Evolutionary conservation across 495 filamentous ascomycete genomes (phyloP).

Genomic region (Talaromyces trachyspermus): DNA sequence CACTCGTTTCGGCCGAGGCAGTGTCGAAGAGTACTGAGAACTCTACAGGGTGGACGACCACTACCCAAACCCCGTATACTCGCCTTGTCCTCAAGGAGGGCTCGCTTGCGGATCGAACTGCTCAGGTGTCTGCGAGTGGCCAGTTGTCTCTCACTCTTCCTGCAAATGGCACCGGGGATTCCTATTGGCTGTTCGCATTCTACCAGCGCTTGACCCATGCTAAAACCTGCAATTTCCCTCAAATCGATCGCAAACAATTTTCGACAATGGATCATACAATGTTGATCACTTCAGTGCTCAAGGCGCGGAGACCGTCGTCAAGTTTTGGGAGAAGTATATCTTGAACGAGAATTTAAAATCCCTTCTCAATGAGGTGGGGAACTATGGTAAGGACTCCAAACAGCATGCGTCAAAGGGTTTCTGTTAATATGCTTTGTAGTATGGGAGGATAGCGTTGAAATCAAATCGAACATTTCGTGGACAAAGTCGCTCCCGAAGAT

Average conservation of each 20-base stretch:
- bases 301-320: conserved; percentile 33
- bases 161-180: conserved; percentile 9
- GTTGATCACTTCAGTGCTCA: conserved; percentile 42
- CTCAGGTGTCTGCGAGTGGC: conserved; percentile 13
- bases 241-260: conserved; percentile 17
- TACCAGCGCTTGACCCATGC: conserved; percentile 26
- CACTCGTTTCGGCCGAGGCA: conserved; percentile 22
- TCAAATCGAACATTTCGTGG: conserved; percentile 34
- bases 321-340: conserved; percentile 41
- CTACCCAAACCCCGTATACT: conserved; percentile 9
- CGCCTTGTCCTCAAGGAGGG: conserved; percentile 12
- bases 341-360: conserved; percentile 23
- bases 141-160: conserved; percentile 11
- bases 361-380: conserved; percentile 28
- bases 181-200: conserved; percentile 35
- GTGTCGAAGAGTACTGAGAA: too few species aligned
- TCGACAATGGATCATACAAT: conserved; percentile 39
- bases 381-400: conserved; percentile 28
- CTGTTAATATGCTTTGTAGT: conserved; percentile 15
- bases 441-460: conserved; percentile 48
- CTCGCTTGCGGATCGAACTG: conserved; percentile 12
- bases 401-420: neutral
- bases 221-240: conserved; percentile 19
- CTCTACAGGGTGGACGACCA: conserved; percentile 10
- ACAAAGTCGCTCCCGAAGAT: conserved; percentile 33